Percentiles rank a stretch among this genome's conserved stretches.
These are phyloP conservation scores for Ophiostoma sp. DNA, from an alignment of 2,329 filamentous ascomycete species.

Conservation along the genomic window DNA sequence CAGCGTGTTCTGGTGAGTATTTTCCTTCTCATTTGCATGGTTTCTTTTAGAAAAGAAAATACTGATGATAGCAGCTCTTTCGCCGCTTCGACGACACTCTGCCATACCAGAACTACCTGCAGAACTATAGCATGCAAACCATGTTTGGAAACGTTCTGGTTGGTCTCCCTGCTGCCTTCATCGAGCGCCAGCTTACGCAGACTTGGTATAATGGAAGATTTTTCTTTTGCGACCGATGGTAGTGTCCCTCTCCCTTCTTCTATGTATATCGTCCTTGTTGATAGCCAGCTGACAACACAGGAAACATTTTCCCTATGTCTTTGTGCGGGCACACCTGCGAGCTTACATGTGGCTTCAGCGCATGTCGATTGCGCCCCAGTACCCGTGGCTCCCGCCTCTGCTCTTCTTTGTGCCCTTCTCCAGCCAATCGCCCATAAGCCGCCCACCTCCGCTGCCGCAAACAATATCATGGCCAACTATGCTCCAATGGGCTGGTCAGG, in stretches of 20 bases:
- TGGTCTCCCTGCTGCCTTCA: conserved; percentile 35
- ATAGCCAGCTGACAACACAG: conserved; percentile 5
- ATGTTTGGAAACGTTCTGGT: conserved; percentile 34
- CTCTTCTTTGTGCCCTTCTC: conserved; percentile 54
- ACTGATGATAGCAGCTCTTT: conserved; percentile 42
- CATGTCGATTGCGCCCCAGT: conserved; percentile 43
- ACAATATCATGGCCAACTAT: conserved; percentile 39
- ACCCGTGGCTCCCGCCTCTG: conserved; percentile 41
- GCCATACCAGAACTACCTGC: conserved; percentile 42
- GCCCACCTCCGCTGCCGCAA: conserved; percentile 41
- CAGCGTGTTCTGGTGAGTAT: conserved; percentile 48
- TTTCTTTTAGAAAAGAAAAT: conserved; percentile 15
- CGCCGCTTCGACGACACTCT: conserved; percentile 45
- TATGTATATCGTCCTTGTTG: not conserved
- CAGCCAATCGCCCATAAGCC: conserved; percentile 44
- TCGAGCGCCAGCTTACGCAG: not conserved
- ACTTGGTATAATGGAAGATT: not conserved
- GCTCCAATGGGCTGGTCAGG: conserved; percentile 40
- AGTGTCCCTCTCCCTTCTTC: not conserved
- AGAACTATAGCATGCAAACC: conserved; percentile 36
- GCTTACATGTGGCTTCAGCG: conserved; percentile 50
- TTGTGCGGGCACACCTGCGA: conserved; percentile 48
- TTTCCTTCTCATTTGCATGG: not conserved
- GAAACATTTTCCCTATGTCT: conserved; percentile 27
- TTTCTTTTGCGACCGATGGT: not conserved